Evolutionary conservation across 441 rosid species (phyloP).

Genomic region (Erodium texanum): DNA sequence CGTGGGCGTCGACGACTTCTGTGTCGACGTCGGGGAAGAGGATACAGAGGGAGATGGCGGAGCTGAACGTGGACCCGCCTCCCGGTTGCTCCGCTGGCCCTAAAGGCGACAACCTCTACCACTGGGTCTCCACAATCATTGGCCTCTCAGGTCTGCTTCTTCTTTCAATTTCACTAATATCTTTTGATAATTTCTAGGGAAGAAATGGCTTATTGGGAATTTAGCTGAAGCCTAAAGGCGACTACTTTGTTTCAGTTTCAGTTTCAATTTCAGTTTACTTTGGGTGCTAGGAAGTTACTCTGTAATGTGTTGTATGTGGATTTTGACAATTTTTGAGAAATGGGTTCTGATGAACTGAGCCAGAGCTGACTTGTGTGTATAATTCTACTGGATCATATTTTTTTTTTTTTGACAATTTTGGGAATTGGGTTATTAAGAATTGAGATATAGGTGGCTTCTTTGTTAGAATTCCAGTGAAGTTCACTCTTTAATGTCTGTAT

Average conservation of each 20-base stretch:
- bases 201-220: too few relatives aligned
- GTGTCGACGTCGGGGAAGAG: constrained; percentile 84
- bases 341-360: too few relatives aligned
- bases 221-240: too few relatives aligned
- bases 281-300: too few relatives aligned
- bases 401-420: not conserved
- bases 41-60: constrained; percentile 78
- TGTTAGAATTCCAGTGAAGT: not conserved
- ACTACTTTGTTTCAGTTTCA: too few relatives aligned
- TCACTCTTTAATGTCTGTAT: not conserved
- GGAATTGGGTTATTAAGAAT: not conserved
- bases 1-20: constrained; percentile 74
- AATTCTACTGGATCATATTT: too few relatives aligned
- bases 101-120: constrained; percentile 78
- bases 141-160: constrained; percentile 55
- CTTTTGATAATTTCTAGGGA: too few relatives aligned
- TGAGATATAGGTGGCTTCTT: not conserved
- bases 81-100: constrained; percentile 84
- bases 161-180: too few relatives aligned
- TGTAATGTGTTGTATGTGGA: too few relatives aligned
- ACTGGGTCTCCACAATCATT: constrained; percentile 78
- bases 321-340: too few relatives aligned
- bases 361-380: too few relatives aligned
- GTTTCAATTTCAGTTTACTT: too few relatives aligned
- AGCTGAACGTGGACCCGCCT: constrained; percentile 69